phyloP scores from a whole-genome alignment of 73 alveolate species.

The Blepharisma japonicum region DNA sequence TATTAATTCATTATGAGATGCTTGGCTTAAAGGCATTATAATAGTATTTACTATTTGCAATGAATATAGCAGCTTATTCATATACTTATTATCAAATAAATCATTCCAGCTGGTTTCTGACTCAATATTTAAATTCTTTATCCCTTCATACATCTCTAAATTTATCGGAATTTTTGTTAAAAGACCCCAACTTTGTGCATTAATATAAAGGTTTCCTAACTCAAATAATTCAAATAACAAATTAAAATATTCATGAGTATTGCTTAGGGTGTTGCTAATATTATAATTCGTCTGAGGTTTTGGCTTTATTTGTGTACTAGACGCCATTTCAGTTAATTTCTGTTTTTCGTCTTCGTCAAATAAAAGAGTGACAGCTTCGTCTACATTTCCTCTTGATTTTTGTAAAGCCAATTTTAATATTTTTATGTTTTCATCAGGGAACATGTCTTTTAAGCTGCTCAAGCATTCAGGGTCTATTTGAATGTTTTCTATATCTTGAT shows the following conservation, averaged over 20 bases:
- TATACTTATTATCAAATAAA: slow-evolving; percentile 44
- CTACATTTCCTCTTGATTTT: slow-evolving; percentile 44
- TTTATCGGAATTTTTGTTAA: slow-evolving; percentile 65
- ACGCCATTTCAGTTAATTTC: slow-evolving; percentile 42
- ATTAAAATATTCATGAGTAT: slow-evolving; percentile 53
- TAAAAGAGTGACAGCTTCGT: slow-evolving; percentile 50
- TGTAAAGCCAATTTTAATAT: slow-evolving; percentile 46
- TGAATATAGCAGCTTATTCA: slow-evolving; percentile 57
- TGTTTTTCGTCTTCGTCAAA: slow-evolving; percentile 42
- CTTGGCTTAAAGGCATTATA: slow-evolving; percentile 38
- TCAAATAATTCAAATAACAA: slow-evolving; percentile 51
- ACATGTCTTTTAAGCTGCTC: neutral
- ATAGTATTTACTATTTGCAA: slow-evolving; percentile 54
- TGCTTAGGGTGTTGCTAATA: slow-evolving; percentile 37
- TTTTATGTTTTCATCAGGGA: neutral
- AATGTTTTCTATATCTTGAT: neutral
- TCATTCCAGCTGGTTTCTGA: slow-evolving; percentile 42
- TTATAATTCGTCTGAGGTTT: neutral
- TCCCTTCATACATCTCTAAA: slow-evolving; percentile 32
- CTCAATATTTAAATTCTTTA: slow-evolving; percentile 39
- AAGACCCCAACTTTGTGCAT: slow-evolving; percentile 54
- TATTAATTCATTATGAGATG: slow-evolving; percentile 45
- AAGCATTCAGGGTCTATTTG: neutral
- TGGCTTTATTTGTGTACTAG: slow-evolving; percentile 33
- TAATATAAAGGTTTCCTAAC: slow-evolving; percentile 53